phyloP scores from a whole-genome alignment of 2,329 filamentous ascomycete species.

The Fusarium nematophilum region DNA sequence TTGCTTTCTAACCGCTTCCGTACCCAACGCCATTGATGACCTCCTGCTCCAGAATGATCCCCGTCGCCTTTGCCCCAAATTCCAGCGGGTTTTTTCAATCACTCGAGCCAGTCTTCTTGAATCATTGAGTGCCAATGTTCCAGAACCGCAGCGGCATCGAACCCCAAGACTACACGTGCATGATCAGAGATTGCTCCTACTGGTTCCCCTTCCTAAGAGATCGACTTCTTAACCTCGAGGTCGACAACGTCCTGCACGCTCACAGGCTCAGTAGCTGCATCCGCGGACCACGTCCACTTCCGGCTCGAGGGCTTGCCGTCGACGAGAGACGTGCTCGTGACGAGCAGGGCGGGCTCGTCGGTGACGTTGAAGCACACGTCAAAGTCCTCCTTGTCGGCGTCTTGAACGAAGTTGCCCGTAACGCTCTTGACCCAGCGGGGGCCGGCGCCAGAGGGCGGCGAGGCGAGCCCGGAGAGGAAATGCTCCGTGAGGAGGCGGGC shows the following conservation, averaged over 20 bases:
- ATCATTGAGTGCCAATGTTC: no score
- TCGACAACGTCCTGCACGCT: slow-evolving; percentile 41
- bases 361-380: slow-evolving; percentile 49
- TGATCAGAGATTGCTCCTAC: no score
- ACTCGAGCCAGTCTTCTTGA: no score
- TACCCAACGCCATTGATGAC: slow-evolving; percentile 2
- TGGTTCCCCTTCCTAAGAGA: slow-evolving; percentile 27
- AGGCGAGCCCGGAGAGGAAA: slow-evolving; percentile 43
- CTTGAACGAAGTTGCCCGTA: slow-evolving; percentile 48
- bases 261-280: slow-evolving; percentile 21
- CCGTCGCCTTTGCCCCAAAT: no score
- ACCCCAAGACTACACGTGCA: no score
- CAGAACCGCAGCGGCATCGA: no score
- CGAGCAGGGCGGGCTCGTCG: slow-evolving; percentile 33
- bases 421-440: slow-evolving; percentile 46
- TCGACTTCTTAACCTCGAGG: slow-evolving; percentile 22
- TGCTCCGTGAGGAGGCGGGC: slow-evolving; percentile 54
- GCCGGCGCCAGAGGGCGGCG: background rate
- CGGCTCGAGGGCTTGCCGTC: slow-evolving; percentile 26
- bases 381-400: slow-evolving; percentile 41
- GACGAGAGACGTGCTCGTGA: slow-evolving; percentile 35
- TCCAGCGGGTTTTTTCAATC: no score
- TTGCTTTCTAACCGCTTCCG: background rate
- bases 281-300: slow-evolving; percentile 48
- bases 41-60: no score